phyloP scores from a whole-genome alignment of 192 early-diverging fungal species.

The Coemansia sp. region DNA sequence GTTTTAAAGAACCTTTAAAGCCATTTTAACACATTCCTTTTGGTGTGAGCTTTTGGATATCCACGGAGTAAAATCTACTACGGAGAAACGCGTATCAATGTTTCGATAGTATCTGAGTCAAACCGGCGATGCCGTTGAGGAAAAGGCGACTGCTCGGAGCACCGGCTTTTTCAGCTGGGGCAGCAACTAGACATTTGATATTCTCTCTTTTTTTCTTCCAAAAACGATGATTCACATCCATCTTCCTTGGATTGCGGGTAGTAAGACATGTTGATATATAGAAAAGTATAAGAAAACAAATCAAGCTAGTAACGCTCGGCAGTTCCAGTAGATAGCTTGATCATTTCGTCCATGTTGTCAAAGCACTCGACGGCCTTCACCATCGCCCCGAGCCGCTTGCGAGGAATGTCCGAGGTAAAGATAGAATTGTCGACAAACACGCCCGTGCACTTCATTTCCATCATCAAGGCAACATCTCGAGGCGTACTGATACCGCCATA shows the following conservation, averaged over 20 bases:
- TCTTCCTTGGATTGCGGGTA: not conserved
- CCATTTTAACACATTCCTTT: too few species aligned
- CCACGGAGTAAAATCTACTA: too few species aligned
- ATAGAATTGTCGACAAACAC: not conserved
- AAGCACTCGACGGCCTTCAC: not conserved
- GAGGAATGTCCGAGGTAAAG: not conserved
- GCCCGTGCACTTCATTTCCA: not conserved
- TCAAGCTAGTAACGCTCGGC: too few species aligned
- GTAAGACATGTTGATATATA: not conserved
- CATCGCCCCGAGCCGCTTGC: not conserved
- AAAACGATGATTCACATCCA: not conserved
- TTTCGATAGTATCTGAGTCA: not conserved
- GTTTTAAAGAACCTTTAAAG: too few species aligned
- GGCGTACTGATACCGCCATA: not conserved
- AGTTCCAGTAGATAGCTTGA: not conserved
- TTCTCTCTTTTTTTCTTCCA: not conserved
- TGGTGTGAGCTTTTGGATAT: too few species aligned
- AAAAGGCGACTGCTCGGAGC: slow-evolving; percentile 28
- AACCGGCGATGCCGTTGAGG: slow-evolving; percentile 13
- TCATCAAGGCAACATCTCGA: not conserved
- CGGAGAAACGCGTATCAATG: too few species aligned
- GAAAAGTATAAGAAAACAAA: not conserved
- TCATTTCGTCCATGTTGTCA: not conserved
- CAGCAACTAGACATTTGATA: slow-evolving; percentile 9
- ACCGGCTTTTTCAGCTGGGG: slow-evolving; percentile 51